phyloP scores from a whole-genome alignment of 257 asterid species.

The Forsythia suspensa region DNA sequence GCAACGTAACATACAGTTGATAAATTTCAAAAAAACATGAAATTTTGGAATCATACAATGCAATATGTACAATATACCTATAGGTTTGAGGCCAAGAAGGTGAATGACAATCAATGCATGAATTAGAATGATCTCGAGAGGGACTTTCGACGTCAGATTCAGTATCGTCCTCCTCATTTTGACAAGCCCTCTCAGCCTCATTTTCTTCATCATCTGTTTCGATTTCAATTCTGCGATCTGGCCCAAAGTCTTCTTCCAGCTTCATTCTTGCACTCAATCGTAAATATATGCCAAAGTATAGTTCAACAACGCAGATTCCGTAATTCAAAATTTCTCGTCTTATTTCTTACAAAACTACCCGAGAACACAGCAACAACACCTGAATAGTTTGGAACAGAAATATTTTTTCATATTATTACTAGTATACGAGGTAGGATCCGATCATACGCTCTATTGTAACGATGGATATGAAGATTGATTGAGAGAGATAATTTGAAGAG shows the following conservation, averaged over 20 bases:
- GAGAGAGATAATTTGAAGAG: too few relatives aligned
- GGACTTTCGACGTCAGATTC: slow-evolving; percentile 56
- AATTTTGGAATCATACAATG: not conserved
- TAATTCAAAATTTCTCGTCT: not conserved
- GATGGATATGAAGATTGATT: too few relatives aligned
- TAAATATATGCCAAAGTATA: not conserved
- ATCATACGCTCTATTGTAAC: too few relatives aligned
- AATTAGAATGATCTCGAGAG: slow-evolving; percentile 27
- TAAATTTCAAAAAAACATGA: not conserved
- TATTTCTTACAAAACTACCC: not conserved
- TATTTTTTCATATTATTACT: too few relatives aligned
- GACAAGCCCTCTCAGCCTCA: slow-evolving; percentile 55
- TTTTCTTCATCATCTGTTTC: slow-evolving; percentile 87
- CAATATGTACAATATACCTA: slow-evolving; percentile 36
- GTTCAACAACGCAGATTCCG: not conserved
- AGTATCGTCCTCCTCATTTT: slow-evolving; percentile 42
- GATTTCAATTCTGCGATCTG: slow-evolving; percentile 61
- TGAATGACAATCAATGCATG: slow-evolving; percentile 26
- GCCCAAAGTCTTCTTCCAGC: slow-evolving; percentile 63
- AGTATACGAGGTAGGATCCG: too few relatives aligned
- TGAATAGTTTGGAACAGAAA: not conserved
- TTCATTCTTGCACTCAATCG: slow-evolving; percentile 37
- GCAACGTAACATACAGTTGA: not conserved
- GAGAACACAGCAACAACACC: not conserved
- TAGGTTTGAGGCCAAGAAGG: slow-evolving; percentile 84